Conservation (phyloP, 768 basidiomycete genomes). For the Leccinellum rugosiceps region DNA sequence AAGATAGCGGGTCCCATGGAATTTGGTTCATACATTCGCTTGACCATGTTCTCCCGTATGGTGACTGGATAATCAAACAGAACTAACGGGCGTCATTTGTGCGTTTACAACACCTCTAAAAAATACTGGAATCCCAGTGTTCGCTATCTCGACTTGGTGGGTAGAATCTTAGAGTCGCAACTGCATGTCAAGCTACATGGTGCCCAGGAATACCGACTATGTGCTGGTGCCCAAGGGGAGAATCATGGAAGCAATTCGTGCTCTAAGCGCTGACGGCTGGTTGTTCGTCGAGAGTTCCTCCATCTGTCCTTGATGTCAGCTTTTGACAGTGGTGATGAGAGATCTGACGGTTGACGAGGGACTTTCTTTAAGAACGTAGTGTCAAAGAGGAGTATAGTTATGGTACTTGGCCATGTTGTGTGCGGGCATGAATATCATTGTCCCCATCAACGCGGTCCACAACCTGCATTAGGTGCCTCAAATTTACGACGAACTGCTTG, state of each 20-base stretch:
- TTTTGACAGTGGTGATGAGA: no score
- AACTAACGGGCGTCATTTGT: constrained; percentile 54
- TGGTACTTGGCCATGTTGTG: neutral
- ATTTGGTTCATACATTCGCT: constrained; percentile 40
- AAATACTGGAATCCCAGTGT: constrained; percentile 49
- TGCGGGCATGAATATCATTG: neutral
- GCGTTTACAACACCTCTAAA: constrained; percentile 54
- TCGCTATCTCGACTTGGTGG: constrained; percentile 63
- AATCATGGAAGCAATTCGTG: constrained; percentile 38
- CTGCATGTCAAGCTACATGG: neutral
- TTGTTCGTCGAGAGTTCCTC: constrained; percentile 13
- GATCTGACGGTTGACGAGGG: no score
- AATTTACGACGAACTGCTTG: constrained; percentile 7
- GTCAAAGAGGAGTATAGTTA: no score
- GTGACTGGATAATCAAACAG: constrained; percentile 29
- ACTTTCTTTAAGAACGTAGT: no score
- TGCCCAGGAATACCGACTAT: constrained; percentile 62
- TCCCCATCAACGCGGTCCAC: constrained; percentile 7
- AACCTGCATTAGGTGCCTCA: constrained; percentile 4
- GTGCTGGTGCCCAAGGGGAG: constrained; percentile 50
- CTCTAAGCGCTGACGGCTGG: constrained; percentile 54
- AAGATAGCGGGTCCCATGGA: constrained; percentile 67
- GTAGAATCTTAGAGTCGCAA: constrained; percentile 4
- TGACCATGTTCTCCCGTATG: neutral
- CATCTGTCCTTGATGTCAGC: constrained; percentile 1